phyloP scores from a whole-genome alignment of 2,329 filamentous ascomycete genomes.

The Pseudogymnoascus sp. region DNA sequence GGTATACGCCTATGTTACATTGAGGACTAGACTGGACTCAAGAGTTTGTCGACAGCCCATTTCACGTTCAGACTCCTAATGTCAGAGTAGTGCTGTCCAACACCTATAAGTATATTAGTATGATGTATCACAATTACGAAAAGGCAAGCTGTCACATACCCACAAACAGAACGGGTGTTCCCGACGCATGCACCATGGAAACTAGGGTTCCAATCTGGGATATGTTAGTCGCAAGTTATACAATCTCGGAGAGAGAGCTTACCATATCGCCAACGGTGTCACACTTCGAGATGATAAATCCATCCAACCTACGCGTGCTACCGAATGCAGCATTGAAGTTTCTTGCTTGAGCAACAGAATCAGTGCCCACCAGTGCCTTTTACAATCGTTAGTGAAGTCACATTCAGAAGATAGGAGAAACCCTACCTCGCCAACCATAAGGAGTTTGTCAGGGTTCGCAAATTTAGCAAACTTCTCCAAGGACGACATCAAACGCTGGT shows the following conservation, averaged over 20 bases:
- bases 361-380: slow-evolving; percentile 82
- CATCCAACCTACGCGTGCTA: slow-evolving; percentile 69
- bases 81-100: slow-evolving; percentile 63
- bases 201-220: slow-evolving; percentile 61
- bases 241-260: slow-evolving; percentile 32
- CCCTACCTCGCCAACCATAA: slow-evolving; percentile 69
- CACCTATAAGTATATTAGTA: slow-evolving; percentile 28
- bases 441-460: slow-evolving; percentile 92
- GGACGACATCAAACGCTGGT: slow-evolving; percentile 89
- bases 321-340: slow-evolving; percentile 96
- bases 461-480: slow-evolving; percentile 97
- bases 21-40: slow-evolving; percentile 27
- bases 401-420: not conserved
- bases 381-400: slow-evolving; percentile 14
- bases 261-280: slow-evolving; percentile 99
- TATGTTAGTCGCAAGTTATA: not conserved
- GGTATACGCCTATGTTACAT: not conserved
- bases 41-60: slow-evolving; percentile 60
- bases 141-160: slow-evolving; percentile 35
- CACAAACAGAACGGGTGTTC: slow-evolving; percentile 90
- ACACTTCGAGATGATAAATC: slow-evolving; percentile 97
- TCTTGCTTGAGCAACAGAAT: slow-evolving; percentile 88
- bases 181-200: slow-evolving; percentile 94
- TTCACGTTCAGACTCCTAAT: slow-evolving; percentile 61
- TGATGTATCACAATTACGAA: not conserved